Conservation (phyloP, 306 rosid species). For the Lupinus albus region DNA sequence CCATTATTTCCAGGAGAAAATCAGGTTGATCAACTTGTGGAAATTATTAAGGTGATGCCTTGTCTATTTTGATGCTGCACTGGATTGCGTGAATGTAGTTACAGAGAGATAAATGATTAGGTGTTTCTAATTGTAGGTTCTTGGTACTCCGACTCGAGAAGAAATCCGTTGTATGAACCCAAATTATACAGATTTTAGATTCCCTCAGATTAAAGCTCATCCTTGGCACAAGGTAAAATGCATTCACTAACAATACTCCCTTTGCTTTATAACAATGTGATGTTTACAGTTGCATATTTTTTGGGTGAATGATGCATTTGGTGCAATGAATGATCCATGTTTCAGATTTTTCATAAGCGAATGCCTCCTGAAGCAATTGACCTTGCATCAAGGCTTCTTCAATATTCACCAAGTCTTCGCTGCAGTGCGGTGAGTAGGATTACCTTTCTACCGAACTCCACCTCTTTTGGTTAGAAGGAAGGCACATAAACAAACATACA, state of each 20-base stretch:
- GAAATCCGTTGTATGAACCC: constrained; percentile 99
- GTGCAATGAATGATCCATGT: constrained; percentile 35
- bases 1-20: constrained; percentile 95
- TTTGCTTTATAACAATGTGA: constrained; percentile 11
- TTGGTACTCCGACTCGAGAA: constrained; percentile 97
- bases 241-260: constrained; percentile 31
- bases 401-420: constrained; percentile 93
- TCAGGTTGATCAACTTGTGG: constrained; percentile 95
- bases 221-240: constrained; percentile 92
- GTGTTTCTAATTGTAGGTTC: constrained; percentile 67
- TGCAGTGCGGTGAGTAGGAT: constrained; percentile 79
- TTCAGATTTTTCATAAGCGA: constrained; percentile 87
- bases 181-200: constrained; percentile 84
- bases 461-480: neutral
- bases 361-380: constrained; percentile 99
- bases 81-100: constrained; percentile 20
- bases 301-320: constrained; percentile 19
- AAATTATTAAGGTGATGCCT: constrained; percentile 82
- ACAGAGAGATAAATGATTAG: constrained; percentile 30
- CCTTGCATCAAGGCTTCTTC: constrained; percentile 96
- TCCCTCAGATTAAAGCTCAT: constrained; percentile 95
- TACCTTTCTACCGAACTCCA: constrained; percentile 13
- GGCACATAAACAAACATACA: neutral
- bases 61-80: constrained; percentile 35
- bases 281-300: constrained; percentile 4